Percentiles rank a stretch among this genome's conserved stretches.
Evolutionary conservation across 306 rosid genomes (phyloP).

Genomic region (Hippophae gyantsensis): DNA sequence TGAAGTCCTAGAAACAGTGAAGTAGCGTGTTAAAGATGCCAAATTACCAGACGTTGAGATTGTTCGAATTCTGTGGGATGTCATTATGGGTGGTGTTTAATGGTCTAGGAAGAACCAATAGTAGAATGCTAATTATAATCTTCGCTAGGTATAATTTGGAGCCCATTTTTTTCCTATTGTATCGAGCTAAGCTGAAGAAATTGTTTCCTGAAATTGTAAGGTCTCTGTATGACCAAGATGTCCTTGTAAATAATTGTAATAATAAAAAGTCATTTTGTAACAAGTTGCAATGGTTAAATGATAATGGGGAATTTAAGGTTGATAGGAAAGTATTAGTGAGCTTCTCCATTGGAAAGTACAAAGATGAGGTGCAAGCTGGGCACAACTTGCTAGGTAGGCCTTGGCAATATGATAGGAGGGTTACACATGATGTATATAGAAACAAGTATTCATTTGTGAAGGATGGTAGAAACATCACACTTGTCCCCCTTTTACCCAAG

Average conservation of each 20-base stretch:
- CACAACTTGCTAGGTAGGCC: no score
- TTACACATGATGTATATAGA: no score
- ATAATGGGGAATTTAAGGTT: no score
- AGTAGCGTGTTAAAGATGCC: constrained; percentile 86
- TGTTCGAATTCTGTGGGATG: constrained; percentile 86
- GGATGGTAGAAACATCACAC: no score
- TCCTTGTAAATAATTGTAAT: constrained; percentile 29
- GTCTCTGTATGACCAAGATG: constrained; percentile 93
- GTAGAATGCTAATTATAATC: constrained; percentile 92
- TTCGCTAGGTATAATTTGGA: constrained; percentile 61
- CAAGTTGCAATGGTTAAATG: no score
- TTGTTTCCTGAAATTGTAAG: constrained; percentile 80
- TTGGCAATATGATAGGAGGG: no score
- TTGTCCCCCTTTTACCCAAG: no score
- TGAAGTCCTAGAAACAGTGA: constrained; percentile 91
- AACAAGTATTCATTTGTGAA: no score
- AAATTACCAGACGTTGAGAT: constrained; percentile 75
- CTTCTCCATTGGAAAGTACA: no score
- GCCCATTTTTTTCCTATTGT: neutral
- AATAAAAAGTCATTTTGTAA: no score
- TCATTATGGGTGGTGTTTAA: constrained; percentile 98
- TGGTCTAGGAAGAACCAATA: constrained; percentile 99
- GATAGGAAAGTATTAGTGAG: no score
- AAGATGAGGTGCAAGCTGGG: no score
- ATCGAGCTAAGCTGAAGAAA: constrained; percentile 73